Conservation (phyloP, 106 monocot genomes). For the Dioscorea dumetorum region DNA sequence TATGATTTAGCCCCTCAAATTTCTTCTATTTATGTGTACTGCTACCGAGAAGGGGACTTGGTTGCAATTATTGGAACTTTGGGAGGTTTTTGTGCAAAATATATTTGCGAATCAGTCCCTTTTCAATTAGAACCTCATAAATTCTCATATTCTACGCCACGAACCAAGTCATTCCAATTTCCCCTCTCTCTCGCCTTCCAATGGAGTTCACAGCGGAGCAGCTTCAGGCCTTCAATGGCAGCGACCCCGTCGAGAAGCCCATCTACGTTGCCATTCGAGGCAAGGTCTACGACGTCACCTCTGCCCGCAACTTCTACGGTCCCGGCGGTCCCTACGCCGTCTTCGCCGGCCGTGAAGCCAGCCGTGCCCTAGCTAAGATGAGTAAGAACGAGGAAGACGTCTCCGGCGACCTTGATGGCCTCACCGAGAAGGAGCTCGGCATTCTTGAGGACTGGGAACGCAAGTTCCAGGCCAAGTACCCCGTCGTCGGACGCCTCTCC, state of each 20-base stretch:
- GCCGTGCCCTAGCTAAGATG: slow-evolving; percentile 93
- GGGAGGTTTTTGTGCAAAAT: no score
- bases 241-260: slow-evolving; percentile 45
- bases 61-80: no score
- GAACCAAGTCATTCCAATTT: no score
- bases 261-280: slow-evolving; percentile 80
- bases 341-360: slow-evolving; percentile 82
- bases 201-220: slow-evolving; percentile 71
- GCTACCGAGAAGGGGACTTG: no score
- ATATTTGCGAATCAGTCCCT: no score
- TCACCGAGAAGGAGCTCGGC: slow-evolving; percentile 73
- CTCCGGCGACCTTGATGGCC: slow-evolving; percentile 50
- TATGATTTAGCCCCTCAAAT: no score
- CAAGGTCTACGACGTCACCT: slow-evolving; percentile 73
- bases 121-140: no score
- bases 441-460: slow-evolving; percentile 89
- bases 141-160: no score
- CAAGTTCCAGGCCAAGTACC: slow-evolving; percentile 90
- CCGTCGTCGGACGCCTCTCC: slow-evolving; percentile 70
- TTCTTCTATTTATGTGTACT: no score
- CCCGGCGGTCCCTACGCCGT: slow-evolving; percentile 80
- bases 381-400: slow-evolving; percentile 74
- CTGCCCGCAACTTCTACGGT: slow-evolving; percentile 77
- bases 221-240: slow-evolving; percentile 69
- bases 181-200: not conserved